Conservation (phyloP, 2,329 filamentous ascomycete genomes). For the Blastomyces silverae region DNA sequence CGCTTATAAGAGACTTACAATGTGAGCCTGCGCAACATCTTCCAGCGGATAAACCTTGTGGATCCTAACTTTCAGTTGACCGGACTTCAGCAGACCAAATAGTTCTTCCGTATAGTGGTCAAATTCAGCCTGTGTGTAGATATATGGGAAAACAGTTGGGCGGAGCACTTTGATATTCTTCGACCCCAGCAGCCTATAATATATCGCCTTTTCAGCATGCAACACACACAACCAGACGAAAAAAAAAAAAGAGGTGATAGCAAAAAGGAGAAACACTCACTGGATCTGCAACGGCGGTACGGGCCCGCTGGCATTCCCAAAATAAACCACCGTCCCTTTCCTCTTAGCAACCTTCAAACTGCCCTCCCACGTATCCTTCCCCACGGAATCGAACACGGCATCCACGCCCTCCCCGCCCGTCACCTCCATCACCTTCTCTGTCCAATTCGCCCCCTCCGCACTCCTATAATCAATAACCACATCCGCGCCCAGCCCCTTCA, state of each 20-base stretch:
- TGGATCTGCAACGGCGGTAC: conserved; percentile 61
- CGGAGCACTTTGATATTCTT: conserved; percentile 75
- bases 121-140: conserved; percentile 62
- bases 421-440: conserved; percentile 77
- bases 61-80: conserved; percentile 64
- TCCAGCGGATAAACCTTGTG: conserved; percentile 71
- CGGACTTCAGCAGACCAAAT: conserved; percentile 62
- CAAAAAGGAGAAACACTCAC: conserved; percentile 43
- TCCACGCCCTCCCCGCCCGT: conserved; percentile 66
- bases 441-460: conserved; percentile 70
- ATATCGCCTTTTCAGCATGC: conserved; percentile 8
- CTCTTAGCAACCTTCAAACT: conserved; percentile 65
- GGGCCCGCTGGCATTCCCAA: conserved; percentile 74
- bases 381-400: conserved; percentile 80
- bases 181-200: conserved; percentile 51
- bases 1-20: conserved; percentile 31
- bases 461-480: conserved; percentile 73
- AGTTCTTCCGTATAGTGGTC: conserved; percentile 64
- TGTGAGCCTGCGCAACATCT: conserved; percentile 65
- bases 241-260: not conserved
- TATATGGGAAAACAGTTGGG: conserved; percentile 66
- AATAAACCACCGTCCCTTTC: conserved; percentile 71
- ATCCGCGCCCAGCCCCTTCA: conserved; percentile 60
- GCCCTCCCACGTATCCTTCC: conserved; percentile 74
- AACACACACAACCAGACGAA: not conserved